These are phyloP conservation scores for Oidiodendron maius DNA, from an alignment of 495 filamentous ascomycete genomes.

Conservation along the genomic window DNA sequence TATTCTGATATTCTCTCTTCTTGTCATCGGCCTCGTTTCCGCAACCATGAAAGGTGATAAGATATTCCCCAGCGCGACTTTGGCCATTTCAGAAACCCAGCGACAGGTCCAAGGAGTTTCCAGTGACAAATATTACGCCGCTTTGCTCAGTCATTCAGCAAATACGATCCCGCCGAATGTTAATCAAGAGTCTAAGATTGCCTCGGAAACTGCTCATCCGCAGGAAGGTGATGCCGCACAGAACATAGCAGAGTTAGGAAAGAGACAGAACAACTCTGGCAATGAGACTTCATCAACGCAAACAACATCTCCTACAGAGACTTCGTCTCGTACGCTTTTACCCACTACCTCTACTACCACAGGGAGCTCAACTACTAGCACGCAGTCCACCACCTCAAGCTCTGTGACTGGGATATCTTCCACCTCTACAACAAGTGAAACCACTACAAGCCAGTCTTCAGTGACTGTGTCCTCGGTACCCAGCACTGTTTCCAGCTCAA, in stretches of 20 bases:
- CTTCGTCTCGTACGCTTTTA: not conserved
- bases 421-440: not conserved
- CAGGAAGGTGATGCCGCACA: constrained; percentile 37
- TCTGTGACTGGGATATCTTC: not conserved
- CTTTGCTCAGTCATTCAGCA: constrained; percentile 32
- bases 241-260: constrained; percentile 24
- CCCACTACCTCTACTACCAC: not conserved
- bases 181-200: constrained; percentile 33
- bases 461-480: too few relatives aligned
- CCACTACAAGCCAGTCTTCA: not conserved
- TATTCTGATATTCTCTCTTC: constrained; percentile 9
- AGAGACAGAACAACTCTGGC: constrained; percentile 13
- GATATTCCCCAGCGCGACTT: not conserved
- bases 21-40: constrained; percentile 9
- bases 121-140: constrained; percentile 31
- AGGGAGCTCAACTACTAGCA: not conserved
- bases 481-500: too few relatives aligned
- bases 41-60: not conserved
- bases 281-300: not conserved
- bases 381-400: not conserved
- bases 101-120: constrained; percentile 32
- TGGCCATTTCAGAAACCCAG: constrained; percentile 1
- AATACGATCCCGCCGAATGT: constrained; percentile 39
- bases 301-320: not conserved
- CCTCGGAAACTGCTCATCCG: constrained; percentile 34